Evolutionary conservation across 257 asterid species (phyloP).

Genomic region (Solanum sitiens): DNA sequence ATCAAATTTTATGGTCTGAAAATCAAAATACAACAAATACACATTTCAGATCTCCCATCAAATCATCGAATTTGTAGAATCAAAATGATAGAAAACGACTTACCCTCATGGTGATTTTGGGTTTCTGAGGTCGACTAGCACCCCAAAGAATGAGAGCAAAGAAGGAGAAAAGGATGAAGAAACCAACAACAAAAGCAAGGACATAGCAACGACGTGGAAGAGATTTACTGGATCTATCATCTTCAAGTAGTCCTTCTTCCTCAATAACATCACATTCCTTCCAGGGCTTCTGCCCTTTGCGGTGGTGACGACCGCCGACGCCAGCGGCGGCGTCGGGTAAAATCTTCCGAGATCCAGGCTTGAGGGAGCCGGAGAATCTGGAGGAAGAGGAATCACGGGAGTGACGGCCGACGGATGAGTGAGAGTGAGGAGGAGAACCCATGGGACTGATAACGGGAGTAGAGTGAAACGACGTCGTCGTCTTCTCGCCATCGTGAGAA

Average conservation of each 20-base stretch:
- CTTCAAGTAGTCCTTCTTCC: conserved; percentile 80
- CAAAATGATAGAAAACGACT: neutral
- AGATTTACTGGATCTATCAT: conserved; percentile 35
- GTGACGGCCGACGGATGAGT: conserved; percentile 78
- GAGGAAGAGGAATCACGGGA: conserved; percentile 87
- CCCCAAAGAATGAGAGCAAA: conserved; percentile 87
- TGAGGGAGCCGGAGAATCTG: conserved; percentile 68
- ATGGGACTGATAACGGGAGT: conserved; percentile 61
- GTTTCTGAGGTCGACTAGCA: conserved; percentile 82
- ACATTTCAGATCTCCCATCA: neutral
- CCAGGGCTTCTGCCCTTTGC: conserved; percentile 39
- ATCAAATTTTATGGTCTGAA: conserved; percentile 73
- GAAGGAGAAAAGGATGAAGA: conserved; percentile 54
- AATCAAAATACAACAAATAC: neutral
- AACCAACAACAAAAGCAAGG: conserved; percentile 55
- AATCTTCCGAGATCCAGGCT: conserved; percentile 72
- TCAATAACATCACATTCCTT: conserved; percentile 82
- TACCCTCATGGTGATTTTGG: conserved; percentile 71
- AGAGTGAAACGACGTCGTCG: conserved; percentile 74
- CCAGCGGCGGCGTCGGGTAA: conserved; percentile 43
- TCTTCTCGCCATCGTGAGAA: conserved; percentile 85
- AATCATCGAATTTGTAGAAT: neutral
- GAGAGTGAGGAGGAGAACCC: conserved; percentile 79
- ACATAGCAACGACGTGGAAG: conserved; percentile 65
- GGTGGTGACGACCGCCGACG: conserved; percentile 9